phyloP scores from a whole-genome alignment of 1,139 yeast species.

The Arxiozyma bovina region DNA sequence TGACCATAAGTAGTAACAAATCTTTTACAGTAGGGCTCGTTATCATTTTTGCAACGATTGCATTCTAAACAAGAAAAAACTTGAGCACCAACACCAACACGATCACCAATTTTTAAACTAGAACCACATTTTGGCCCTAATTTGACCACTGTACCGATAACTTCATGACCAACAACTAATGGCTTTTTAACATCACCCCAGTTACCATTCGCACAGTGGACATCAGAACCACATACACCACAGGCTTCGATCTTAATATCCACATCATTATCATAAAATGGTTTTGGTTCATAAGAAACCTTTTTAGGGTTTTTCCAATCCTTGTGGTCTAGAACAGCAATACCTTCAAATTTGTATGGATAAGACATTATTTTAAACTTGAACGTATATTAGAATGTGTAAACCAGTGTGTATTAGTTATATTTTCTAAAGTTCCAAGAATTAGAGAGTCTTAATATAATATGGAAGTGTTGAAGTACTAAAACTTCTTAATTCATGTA shows the following conservation, averaged over 20 bases:
- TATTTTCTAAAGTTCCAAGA: no score
- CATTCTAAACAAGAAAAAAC: conserved; percentile 41
- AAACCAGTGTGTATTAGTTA: no score
- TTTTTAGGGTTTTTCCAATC: conserved; percentile 39
- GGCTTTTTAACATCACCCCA: conserved; percentile 33
- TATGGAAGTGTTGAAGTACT: no score
- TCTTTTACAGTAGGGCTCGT: conserved; percentile 42
- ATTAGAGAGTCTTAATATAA: no score
- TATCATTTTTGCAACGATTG: conserved; percentile 35
- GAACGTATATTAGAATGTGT: no score
- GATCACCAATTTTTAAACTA: conserved; percentile 37
- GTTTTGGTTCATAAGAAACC: conserved; percentile 31
- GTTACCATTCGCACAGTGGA: conserved; percentile 28
- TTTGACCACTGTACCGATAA: conserved; percentile 41
- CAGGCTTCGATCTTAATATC: conserved; percentile 37
- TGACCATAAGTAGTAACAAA: conserved; percentile 39
- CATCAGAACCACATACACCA: conserved; percentile 52
- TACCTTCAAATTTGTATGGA: conserved; percentile 40
- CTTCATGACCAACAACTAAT: conserved; percentile 30
- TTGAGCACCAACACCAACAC: conserved; percentile 50
- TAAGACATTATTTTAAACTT: conserved; percentile 21
- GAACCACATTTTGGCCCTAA: conserved; percentile 34
- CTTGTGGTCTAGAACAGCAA: conserved; percentile 35
- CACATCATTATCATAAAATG: conserved; percentile 30
- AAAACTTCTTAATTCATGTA: no score